Base-by-base conservation (phyloP, 176 grass and related monocot genomes). In the Leersia perrieri region DNA sequence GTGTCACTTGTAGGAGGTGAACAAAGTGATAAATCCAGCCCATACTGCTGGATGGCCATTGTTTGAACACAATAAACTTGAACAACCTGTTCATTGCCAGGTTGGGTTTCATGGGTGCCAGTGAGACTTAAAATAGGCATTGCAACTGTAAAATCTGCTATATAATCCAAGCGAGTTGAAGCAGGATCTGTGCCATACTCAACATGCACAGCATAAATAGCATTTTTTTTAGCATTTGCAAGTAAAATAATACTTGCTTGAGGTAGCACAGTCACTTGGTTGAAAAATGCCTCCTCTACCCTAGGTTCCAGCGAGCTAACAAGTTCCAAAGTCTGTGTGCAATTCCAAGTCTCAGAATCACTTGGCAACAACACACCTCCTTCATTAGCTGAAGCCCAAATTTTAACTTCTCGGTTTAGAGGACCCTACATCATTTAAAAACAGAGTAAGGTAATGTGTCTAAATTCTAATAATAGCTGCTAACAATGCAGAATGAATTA, bases 81-180 rank as follows among this genome's bases (percentile, higher is more conserved):
- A 68, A 99, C 92, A 66, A 93, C 85, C 75, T 91, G 90, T 71
- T 95, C 97, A 22, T 90, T 91, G 81, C 87, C 87, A 60, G 86
- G 63, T 70, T 93, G 92, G 53, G 45, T 79, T 72, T 91, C 90
- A 66, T 87, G 83, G 36, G 97, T 93, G 36, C 90, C 93, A 22
- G 93, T 99, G 42, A 99, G 90, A 85, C 97, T 99, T 82, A 99
- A 80, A 77, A 99, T 95, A 62, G 97, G 97, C 92, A 99, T 99
- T 61, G 97, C 82, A 51, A 99, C 97, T 51, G 97, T 93, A 67
- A 99, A 99, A 84, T 99, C 97, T 82, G 97, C 97, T 64, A 99
- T 93, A 53, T 95, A 95, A 60, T 99, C 97, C 87, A 95, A 91
- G 79, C 87, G 75, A 35, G 93, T 99, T 66, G 97, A 86, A 33